Base-by-base conservation (phyloP, 2,329 filamentous ascomycete species). In the Beauveria bassiana region DNA sequence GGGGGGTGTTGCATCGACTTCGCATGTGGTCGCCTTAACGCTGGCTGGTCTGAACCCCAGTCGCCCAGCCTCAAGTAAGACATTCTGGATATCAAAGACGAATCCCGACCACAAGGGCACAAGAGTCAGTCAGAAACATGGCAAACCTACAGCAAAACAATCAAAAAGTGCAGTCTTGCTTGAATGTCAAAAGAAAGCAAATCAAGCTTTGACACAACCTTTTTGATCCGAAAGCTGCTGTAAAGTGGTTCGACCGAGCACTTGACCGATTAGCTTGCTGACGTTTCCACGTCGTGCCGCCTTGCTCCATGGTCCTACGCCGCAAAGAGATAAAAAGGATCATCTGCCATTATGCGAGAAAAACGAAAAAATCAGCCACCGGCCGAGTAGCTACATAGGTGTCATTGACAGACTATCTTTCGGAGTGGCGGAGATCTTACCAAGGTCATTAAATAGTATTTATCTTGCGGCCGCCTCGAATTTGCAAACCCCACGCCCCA, bases 361-460 rank as follows among this genome's bases (percentile, higher is more conserved):
- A 28, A 28, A 26, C 42, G 12, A 10, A 24, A 46, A 26, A 22
- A 28, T 28, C 14, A 24, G 51, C 38, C 34, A 18, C 51, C 22
- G 22, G 22, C 52, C 24, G 52, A 43, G 38, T 18, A 12, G 31
- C 10, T n/a, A n/a, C n/a, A n/a, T 34, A 34, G 10, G 31, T 4
- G 31, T 4, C 31, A 34, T 34, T 51, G 18, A 18, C 34, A 40
- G 31, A 16, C 20, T 42, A 42, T 51, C 7, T 28, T 34, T 28
- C 22, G 16, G 16, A 59, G 34, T 24, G 24, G 31, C 47, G 47
- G 57, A 52, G 38, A 59, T 59, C 57, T 59, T 53, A 52, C 57
- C 57, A 52, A 59, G 38, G 57, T 59, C 5, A 34, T 34, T 10
- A n/a, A 34, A 47, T 24, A 24, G 57, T n/a, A n/a, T n/a, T n/a